Evolutionary conservation across 73 alveolate species (phyloP).

Genomic region (Paramecium bursaria): DNA sequence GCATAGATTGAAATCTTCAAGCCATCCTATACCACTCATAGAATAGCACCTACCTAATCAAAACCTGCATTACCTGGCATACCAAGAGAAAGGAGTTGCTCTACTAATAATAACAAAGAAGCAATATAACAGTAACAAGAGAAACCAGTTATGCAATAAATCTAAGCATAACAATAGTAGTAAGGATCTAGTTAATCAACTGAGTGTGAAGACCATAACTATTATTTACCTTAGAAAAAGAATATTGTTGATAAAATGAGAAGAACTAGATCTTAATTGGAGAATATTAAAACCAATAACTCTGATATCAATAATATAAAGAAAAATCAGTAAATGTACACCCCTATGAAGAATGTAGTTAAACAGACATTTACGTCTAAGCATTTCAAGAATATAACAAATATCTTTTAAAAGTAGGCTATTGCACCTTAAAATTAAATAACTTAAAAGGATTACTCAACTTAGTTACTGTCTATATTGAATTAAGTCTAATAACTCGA

Average conservation of each 20-base stretch:
- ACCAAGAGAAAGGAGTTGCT: constrained; percentile 53
- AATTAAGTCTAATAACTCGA: too few relatives aligned
- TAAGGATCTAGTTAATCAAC: not conserved
- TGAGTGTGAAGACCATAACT: not conserved
- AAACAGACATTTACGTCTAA: too few relatives aligned
- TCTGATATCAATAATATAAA: constrained; percentile 18
- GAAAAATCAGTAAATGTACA: not conserved
- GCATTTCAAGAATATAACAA: too few relatives aligned
- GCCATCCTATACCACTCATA: constrained; percentile 23
- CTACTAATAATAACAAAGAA: not conserved
- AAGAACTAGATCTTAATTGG: constrained; percentile 33
- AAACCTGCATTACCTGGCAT: constrained; percentile 8
- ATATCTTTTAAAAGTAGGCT: too few relatives aligned
- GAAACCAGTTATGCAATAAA: not conserved
- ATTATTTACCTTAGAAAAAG: not conserved
- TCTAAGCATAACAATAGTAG: not conserved
- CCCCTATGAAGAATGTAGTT: too few relatives aligned
- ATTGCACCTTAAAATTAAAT: too few relatives aligned
- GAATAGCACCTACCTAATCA: not conserved
- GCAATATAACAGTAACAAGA: too few relatives aligned
- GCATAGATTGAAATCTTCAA: not conserved
- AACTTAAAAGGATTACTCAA: too few relatives aligned
- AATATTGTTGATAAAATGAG: not conserved
- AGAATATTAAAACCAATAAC: not conserved
- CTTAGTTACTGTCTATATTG: too few relatives aligned